These are phyloP conservation scores for Aspergillus sp. DNA, from an alignment of 2,329 filamentous ascomycete species.

Conservation along the genomic window DNA sequence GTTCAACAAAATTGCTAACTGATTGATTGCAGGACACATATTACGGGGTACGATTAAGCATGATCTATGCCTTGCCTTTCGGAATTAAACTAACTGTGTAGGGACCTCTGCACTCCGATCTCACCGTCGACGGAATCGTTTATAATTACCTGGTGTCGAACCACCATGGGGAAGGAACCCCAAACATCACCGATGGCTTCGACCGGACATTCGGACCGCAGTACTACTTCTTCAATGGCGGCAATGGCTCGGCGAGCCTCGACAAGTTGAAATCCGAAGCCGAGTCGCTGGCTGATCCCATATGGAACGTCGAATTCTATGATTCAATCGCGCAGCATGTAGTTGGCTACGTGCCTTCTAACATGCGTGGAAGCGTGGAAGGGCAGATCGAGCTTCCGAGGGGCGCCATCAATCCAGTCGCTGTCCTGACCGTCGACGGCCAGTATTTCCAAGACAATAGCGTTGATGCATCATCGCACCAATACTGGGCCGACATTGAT, in stretches of 20 bases:
- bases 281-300: constrained; percentile 39
- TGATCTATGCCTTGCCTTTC: not conserved
- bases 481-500: constrained; percentile 53
- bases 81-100: constrained; percentile 6
- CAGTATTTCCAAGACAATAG: constrained; percentile 53
- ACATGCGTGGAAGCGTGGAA: constrained; percentile 42
- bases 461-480: constrained; percentile 45
- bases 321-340: constrained; percentile 53
- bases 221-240: constrained; percentile 56
- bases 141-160: constrained; percentile 58
- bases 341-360: constrained; percentile 49
- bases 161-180: constrained; percentile 54
- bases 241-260: constrained; percentile 37
- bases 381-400: constrained; percentile 44
- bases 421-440: constrained; percentile 45
- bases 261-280: constrained; percentile 47
- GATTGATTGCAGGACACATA: constrained; percentile 15
- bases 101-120: constrained; percentile 53
- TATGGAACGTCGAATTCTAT: constrained; percentile 54
- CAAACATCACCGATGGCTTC: constrained; percentile 56
- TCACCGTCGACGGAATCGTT: constrained; percentile 55
- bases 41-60: constrained; percentile 13
- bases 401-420: constrained; percentile 44
- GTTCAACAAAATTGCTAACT: not conserved
- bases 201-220: constrained; percentile 57